Evolutionary conservation across 169 alveolate species (phyloP).

Genomic region (Plasmodium malariae): DNA sequence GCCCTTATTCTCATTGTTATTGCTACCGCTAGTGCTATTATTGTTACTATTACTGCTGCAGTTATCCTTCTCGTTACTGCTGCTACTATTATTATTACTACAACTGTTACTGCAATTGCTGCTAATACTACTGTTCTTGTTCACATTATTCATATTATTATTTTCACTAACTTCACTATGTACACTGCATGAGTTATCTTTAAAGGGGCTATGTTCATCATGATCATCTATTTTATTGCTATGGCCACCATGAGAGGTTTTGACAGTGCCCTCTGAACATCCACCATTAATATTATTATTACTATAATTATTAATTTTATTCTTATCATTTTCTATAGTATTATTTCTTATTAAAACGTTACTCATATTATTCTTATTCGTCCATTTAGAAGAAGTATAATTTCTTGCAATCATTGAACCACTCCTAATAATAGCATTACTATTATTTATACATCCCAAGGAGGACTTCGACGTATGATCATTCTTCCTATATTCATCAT

Average conservation of each 20-base stretch:
- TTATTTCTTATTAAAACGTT: no score
- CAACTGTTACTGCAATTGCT: neutral
- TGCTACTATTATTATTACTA: neutral
- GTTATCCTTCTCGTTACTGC: neutral
- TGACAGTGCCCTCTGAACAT: no score
- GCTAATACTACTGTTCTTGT: neutral
- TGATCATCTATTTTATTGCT: no score
- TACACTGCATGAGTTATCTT: no score
- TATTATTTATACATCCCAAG: neutral
- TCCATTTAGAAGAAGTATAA: no score
- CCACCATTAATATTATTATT: no score
- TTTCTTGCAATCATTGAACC: neutral
- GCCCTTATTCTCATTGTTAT: neutral
- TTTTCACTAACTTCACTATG: no score
- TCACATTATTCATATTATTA: neutral
- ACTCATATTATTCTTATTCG: neutral
- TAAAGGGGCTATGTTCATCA: no score
- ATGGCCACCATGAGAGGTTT: no score
- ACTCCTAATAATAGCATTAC: neutral
- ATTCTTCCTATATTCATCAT: neutral
- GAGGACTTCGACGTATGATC: neutral
- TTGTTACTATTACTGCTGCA: neutral
- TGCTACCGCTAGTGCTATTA: neutral
- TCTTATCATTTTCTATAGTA: no score
- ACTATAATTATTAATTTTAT: no score